A percentile compares a stretch with the other conserved stretches of the same genome.
Evolutionary conservation across 2,329 filamentous ascomycete genomes (phyloP).

Genomic region (Dactylellina parvicollis): DNA sequence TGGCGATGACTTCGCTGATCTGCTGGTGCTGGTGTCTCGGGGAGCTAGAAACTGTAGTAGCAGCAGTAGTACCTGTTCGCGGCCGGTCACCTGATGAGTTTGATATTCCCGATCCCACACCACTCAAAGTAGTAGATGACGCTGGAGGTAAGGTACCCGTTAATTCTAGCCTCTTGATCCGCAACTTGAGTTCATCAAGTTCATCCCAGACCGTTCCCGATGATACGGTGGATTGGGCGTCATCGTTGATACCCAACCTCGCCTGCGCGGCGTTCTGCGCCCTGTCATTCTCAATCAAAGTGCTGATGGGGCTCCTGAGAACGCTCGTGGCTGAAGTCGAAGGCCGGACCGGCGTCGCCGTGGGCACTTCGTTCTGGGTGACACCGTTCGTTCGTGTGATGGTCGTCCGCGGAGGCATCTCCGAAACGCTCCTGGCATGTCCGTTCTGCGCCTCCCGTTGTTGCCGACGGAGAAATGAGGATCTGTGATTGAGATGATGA

Average conservation of each 20-base stretch:
- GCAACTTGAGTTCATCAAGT: slow-evolving; percentile 90
- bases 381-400: slow-evolving; percentile 46
- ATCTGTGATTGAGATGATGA: slow-evolving; percentile 36
- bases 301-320: slow-evolving; percentile 38
- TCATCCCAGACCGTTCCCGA: slow-evolving; percentile 94
- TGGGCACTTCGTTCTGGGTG: slow-evolving; percentile 43
- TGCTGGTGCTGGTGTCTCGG: slow-evolving; percentile 73
- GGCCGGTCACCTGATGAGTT: slow-evolving; percentile 81
- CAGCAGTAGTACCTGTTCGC: slow-evolving; percentile 86
- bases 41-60: slow-evolving; percentile 89
- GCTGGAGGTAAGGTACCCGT: slow-evolving; percentile 86
- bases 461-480: slow-evolving; percentile 42
- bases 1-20: slow-evolving; percentile 56
- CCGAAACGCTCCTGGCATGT: slow-evolving; percentile 47
- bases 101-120: slow-evolving; percentile 75
- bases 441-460: slow-evolving; percentile 41
- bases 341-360: slow-evolving; percentile 45
- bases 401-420: slow-evolving; percentile 48
- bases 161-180: slow-evolving; percentile 87
- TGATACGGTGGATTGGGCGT: slow-evolving; percentile 86
- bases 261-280: slow-evolving; percentile 45
- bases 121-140: slow-evolving; percentile 75
- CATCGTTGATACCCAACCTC: slow-evolving; percentile 64
- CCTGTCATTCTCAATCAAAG: slow-evolving; percentile 53
- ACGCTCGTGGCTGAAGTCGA: slow-evolving; percentile 36